A percentile compares a stretch with the other conserved stretches of the same genome.
Conservation (phyloP, 2,329 filamentous ascomycete genomes). For the Epichloe bromicola region DNA sequence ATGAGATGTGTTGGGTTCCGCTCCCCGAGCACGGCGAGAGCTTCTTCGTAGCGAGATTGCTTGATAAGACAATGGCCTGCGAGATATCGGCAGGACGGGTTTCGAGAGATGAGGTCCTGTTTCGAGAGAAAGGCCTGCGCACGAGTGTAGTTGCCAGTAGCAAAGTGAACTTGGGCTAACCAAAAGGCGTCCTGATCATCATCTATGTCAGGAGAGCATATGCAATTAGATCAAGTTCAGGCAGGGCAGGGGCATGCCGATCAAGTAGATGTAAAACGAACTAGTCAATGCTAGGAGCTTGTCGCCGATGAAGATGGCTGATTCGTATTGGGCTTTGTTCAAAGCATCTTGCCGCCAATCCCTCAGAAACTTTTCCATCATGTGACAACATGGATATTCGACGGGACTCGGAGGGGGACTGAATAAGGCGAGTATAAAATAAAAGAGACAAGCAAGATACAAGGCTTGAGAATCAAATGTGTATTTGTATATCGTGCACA, state of each 20-base stretch:
- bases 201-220: conserved; percentile 36
- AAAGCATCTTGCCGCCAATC: conserved; percentile 92
- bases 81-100: conserved; percentile 80
- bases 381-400: background rate
- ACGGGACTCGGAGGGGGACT: background rate
- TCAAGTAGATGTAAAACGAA: conserved; percentile 30
- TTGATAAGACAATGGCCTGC: conserved; percentile 91
- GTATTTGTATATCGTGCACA: background rate
- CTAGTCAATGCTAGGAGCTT: conserved; percentile 90
- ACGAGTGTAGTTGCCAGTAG: conserved; percentile 85
- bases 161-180: conserved; percentile 97
- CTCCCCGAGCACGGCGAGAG: conserved; percentile 74
- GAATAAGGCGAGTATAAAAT: background rate
- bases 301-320: conserved; percentile 93
- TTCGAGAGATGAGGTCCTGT: conserved; percentile 69
- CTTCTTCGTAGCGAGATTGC: conserved; percentile 80
- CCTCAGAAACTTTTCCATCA: conserved; percentile 89
- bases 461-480: background rate
- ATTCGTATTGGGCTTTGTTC: conserved; percentile 92
- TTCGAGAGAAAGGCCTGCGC: conserved; percentile 76
- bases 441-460: background rate
- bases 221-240: background rate
- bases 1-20: conserved; percentile 88
- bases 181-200: conserved; percentile 86
- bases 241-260: background rate